These are phyloP conservation scores for Cucumis cinereus DNA, from an alignment of 306 rosid genomes.

Conservation along the genomic window DNA sequence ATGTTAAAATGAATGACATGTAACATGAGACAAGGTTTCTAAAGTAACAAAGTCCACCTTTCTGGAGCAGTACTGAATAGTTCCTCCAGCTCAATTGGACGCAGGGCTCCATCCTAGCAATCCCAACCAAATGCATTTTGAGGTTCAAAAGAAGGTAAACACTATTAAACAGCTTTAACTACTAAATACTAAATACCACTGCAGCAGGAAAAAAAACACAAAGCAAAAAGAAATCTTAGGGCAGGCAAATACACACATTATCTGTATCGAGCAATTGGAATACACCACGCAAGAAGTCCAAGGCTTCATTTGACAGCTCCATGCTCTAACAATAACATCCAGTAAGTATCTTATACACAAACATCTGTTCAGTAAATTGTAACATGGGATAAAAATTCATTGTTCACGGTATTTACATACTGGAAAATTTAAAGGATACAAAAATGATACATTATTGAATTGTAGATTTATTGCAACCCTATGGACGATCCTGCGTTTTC, in stretches of 20 bases:
- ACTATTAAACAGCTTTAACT: neutral
- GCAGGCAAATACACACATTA: conserved; percentile 36
- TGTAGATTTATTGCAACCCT: neutral
- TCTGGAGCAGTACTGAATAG: conserved; percentile 85
- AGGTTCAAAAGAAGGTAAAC: conserved; percentile 1
- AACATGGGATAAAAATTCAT: neutral
- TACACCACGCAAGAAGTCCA: conserved; percentile 71
- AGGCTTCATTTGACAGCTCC: conserved; percentile 82
- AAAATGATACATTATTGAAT: neutral
- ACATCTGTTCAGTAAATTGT: neutral
- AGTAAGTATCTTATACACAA: conserved; percentile 9
- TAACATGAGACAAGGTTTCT: neutral
- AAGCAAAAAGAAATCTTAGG: conserved; percentile 9
- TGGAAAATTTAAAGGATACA: neutral
- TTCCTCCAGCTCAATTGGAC: conserved; percentile 56
- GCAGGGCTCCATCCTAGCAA: conserved; percentile 71
- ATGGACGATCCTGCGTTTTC: neutral
- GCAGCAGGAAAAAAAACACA: conserved; percentile 1
- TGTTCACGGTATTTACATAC: neutral
- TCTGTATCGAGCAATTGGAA: conserved; percentile 71
- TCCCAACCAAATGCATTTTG: conserved; percentile 21
- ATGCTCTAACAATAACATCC: conserved; percentile 45
- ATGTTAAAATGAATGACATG: neutral
- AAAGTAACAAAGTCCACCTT: conserved; percentile 32
- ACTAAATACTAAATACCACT: neutral